phyloP scores from a whole-genome alignment of 108 stramenopile species.

The Craspedostauros australis region DNA sequence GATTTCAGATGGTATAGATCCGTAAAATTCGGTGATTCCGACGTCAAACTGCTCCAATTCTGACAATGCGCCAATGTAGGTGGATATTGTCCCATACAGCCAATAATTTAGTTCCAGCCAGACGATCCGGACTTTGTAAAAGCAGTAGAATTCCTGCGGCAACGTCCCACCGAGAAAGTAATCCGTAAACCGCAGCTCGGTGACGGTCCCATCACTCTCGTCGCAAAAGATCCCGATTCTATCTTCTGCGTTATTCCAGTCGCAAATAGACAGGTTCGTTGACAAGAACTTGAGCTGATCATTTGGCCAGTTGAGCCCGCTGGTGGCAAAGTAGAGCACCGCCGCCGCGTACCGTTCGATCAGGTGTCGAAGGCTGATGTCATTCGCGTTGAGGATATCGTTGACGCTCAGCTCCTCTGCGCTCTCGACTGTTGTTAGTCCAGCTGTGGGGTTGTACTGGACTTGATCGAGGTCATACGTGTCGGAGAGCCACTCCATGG shows the following conservation, averaged over 20 bases:
- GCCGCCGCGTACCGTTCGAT: constrained; percentile 18
- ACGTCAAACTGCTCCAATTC: constrained; percentile 1
- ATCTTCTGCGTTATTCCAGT: constrained; percentile 24
- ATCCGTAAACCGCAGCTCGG: constrained; percentile 11
- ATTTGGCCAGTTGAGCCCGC: constrained; percentile 23
- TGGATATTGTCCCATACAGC: constrained; percentile 4
- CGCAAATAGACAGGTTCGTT: constrained; percentile 11
- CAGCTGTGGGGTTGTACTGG: no score
- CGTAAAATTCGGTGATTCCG: constrained; percentile 4
- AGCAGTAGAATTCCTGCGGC: neutral
- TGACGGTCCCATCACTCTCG: constrained; percentile 7
- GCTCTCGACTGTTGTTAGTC: no score
- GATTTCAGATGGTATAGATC: constrained; percentile 18
- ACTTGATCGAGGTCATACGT: no score
- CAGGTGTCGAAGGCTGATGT: constrained; percentile 4
- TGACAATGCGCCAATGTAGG: constrained; percentile 1
- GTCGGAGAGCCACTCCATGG: no score
- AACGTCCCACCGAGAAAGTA: constrained; percentile 9
- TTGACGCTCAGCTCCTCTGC: no score
- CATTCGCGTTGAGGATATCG: no score
- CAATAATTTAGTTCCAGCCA: neutral
- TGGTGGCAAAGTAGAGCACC: constrained; percentile 8
- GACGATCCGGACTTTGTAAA: neutral
- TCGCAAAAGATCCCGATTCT: constrained; percentile 31
- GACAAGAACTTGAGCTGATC: no score